phyloP scores from a whole-genome alignment of 1,284 basidiomycete species.

The Macrocystidia cucumis region DNA sequence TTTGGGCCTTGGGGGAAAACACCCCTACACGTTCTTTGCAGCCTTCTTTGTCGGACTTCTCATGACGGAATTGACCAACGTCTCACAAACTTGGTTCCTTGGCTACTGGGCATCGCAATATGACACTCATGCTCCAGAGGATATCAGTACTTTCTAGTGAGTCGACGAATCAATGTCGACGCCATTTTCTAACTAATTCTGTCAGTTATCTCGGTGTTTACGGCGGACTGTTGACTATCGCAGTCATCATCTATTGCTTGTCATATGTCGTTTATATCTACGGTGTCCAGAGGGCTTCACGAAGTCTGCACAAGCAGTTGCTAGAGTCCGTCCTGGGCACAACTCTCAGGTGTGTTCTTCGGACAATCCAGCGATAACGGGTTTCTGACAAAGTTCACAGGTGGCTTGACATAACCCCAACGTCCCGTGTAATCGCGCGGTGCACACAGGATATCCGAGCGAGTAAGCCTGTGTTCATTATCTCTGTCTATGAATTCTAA shows the following conservation, averaged over 20 bases:
- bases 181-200: conserved; percentile 1
- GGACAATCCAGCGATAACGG: neutral
- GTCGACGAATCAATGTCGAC: conserved; percentile 10
- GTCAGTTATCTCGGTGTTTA: conserved; percentile 41
- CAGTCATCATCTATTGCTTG: conserved; percentile 20
- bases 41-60: conserved; percentile 23
- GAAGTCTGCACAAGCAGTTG: conserved; percentile 47
- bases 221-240: conserved; percentile 22
- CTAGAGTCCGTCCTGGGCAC: conserved; percentile 45
- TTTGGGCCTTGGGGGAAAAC: conserved; percentile 29
- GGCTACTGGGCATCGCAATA: conserved; percentile 56
- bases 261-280: conserved; percentile 28
- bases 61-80: conserved; percentile 21
- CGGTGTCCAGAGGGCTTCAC: conserved; percentile 46
- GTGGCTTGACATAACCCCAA: conserved; percentile 49
- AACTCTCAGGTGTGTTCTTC: conserved; percentile 27
- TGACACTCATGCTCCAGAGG: conserved; percentile 24
- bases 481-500: neutral
- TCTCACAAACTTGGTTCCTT: conserved; percentile 47
- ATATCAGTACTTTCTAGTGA: conserved; percentile 32
- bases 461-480: conserved; percentile 6
- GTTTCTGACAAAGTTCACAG: conserved; percentile 12
- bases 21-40: conserved; percentile 30
- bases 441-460: conserved; percentile 48
- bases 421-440: conserved; percentile 43